Percentiles rank a stretch among this genome's conserved stretches.
Evolutionary conservation across 257 asterid species (phyloP).

Genomic region (Solanum chaucha): DNA sequence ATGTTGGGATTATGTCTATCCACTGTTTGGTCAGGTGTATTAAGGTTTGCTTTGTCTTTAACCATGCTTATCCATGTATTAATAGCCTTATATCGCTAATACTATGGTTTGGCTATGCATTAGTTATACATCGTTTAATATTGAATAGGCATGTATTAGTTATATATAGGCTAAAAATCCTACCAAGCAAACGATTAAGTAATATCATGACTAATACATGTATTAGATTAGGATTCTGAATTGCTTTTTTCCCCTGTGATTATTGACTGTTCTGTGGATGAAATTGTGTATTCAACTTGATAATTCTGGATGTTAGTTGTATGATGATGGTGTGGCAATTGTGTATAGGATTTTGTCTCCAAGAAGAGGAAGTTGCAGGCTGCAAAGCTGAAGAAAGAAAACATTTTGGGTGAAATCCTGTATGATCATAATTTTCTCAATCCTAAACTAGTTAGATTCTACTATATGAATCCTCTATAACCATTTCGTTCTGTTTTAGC

Average conservation of each 20-base stretch:
- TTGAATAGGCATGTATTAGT: background rate
- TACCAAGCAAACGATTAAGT: background rate
- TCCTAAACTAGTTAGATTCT: background rate
- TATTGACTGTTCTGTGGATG: background rate
- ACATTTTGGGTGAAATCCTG: slow-evolving; percentile 35
- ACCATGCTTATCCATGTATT: background rate
- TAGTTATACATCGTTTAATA: background rate
- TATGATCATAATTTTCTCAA: background rate
- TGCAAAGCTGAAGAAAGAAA: slow-evolving; percentile 27
- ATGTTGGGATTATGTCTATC: too few species aligned
- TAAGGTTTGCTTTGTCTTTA: background rate
- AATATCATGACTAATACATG: background rate
- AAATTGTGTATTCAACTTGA: background rate
- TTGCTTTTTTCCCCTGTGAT: background rate
- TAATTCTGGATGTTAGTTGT: background rate
- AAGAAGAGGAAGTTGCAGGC: slow-evolving; percentile 44
- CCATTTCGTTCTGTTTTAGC: background rate
- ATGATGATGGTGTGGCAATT: background rate
- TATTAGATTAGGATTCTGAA: background rate
- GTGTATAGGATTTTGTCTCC: slow-evolving; percentile 33
- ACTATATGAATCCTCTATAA: background rate
- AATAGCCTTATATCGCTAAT: background rate
- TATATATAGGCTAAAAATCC: background rate
- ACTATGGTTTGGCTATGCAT: background rate
- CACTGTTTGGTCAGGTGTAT: too few species aligned